Evolutionary conservation across 352 stramenopile species (phyloP), one percentile per base, ranked within the genome.

Genomic region (Globisporangium viniferum): DNA sequence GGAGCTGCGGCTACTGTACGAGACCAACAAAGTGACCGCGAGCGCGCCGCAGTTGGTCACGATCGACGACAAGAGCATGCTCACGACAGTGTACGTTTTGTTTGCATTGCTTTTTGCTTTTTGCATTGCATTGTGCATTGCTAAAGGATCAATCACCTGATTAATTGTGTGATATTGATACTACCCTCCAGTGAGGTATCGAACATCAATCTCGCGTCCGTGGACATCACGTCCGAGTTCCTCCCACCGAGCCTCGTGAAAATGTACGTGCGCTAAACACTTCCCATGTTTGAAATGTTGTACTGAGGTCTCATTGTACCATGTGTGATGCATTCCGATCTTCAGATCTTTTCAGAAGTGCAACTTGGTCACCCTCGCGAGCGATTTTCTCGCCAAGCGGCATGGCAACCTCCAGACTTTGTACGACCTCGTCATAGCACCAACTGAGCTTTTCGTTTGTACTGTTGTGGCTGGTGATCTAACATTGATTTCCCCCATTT

Each of bases 281-380:
- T 53, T 29, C 8, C 10, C 8, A 12, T 55, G 6, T 55, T 18
- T 29, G 48, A 10, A 27, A 14, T 7, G 22, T 27, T 41, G 36
- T 5, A 41, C 9, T 41, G 10, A 9, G 36, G 9, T 41, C 12
- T 44, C 10, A 44, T 14, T 44, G 36, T 44, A 15, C 5, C 36
- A 4, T 44, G 36, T 44, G 2, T 12, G 10, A 24, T 55, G 9
- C 4, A 24, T 55, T 55, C 6, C 6, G 29, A 6, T 12, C 48
- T 24, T 55, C n/a, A 55, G 48, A 55, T 55, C 48, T 22, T n/a
- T 55, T 55, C 48, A 55, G 12, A 55, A 55, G 7, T 55, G 48
- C 48, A 55, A 55, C 12, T 24, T 55, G 48, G 22, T 14, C 20
- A 6, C 48, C 12, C 18, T 55, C 48, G 18, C 48, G 48, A 24